Evolutionary conservation across 768 basidiomycete species (phyloP), one percentile per base, ranked within the genome.

Genomic region (Suillus subluteus): DNA sequence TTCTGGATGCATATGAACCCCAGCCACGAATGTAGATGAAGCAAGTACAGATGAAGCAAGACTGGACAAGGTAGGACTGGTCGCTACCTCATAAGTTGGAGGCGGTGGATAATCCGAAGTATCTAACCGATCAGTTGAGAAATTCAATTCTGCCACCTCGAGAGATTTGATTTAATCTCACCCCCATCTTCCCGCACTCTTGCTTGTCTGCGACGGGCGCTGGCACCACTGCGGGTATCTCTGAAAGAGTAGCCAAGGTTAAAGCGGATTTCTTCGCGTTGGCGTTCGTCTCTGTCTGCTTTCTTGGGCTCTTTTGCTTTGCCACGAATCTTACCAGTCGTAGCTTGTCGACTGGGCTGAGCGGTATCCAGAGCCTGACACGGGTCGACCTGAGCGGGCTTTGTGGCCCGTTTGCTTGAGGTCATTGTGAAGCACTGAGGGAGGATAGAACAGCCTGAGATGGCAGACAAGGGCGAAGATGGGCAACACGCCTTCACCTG

Each of bases 81-180:
- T 83, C 44, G 84, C 86, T 6, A 89, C 89, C 76, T 93, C 91
- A 67, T 87, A 87, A 70, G 92, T 91, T 15, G 90, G 86, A 35
- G 92, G 91, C 15, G 92, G 92, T 8, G 89, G 90, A 72, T 90
- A 90, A 73, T 91, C 85, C 35, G 88, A 65, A 41, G 63, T 74
- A 15, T 32, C 35, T 26, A 41, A 32, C 40, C 86, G 58, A 81
- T 78, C 37, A 68, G 56, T 37, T 67, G 48, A 69, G 72, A 72
- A 73, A 41, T 44, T 59, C 26, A 69, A 64, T 54, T 41, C 62
- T 30, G 37, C 13, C 23, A 50, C 41, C n/a, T 23, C 54, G 37
- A 30, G 64, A 50, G 12, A n/a, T 54, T 62, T 58, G 48, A 61
- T 61, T 58, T 43, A 61, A 43, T 64, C 67, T 62, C 46, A 80